A percentile compares a stretch with the other conserved stretches of the same genome.
phyloP scores from a whole-genome alignment of 2,329 filamentous ascomycete species.

The Aspergillus brunneoviolaceus region DNA sequence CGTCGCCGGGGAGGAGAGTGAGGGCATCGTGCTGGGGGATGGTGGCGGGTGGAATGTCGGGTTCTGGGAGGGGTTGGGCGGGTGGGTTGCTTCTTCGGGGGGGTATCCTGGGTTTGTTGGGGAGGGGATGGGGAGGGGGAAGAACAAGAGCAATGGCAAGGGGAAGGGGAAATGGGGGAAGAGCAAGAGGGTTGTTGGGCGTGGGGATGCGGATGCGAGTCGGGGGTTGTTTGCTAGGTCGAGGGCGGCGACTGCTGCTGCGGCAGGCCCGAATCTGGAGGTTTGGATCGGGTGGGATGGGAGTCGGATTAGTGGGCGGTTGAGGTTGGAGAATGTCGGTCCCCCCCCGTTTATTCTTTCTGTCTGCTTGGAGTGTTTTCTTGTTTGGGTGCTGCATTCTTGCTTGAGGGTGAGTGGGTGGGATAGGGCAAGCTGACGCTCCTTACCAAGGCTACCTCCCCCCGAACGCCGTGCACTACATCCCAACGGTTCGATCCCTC shows the following conservation, averaged over 20 bases:
- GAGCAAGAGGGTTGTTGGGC: too few species aligned
- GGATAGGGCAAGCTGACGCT: too few species aligned
- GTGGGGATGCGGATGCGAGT: too few species aligned
- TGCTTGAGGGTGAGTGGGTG: neutral
- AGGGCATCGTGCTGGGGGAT: too few species aligned
- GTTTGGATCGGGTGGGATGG: conserved; percentile 11
- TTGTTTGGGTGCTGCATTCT: neutral
- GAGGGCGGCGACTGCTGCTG: neutral
- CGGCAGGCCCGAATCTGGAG: conserved; percentile 4
- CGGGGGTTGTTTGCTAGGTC: too few species aligned
- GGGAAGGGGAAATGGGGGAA: neutral
- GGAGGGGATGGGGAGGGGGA: too few species aligned
- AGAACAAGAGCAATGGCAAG: neutral
- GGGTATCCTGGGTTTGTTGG: too few species aligned
- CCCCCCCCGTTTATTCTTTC: neutral
- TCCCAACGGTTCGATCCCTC: neutral
- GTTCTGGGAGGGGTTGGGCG: too few species aligned
- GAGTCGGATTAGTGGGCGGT: conserved; percentile 3
- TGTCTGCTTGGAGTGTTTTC: neutral
- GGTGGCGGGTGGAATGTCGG: too few species aligned
- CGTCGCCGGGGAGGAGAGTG: neutral
- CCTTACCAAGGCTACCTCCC: conserved; percentile 1
- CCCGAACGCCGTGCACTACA: conserved; percentile 8
- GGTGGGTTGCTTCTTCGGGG: too few species aligned
- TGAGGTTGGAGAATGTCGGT: conserved; percentile 12